Percentiles rank a stretch among this genome's conserved stretches.
These are phyloP conservation scores for Penicillium egyptiacum DNA, from an alignment of 495 filamentous ascomycete genomes.

Conservation along the genomic window DNA sequence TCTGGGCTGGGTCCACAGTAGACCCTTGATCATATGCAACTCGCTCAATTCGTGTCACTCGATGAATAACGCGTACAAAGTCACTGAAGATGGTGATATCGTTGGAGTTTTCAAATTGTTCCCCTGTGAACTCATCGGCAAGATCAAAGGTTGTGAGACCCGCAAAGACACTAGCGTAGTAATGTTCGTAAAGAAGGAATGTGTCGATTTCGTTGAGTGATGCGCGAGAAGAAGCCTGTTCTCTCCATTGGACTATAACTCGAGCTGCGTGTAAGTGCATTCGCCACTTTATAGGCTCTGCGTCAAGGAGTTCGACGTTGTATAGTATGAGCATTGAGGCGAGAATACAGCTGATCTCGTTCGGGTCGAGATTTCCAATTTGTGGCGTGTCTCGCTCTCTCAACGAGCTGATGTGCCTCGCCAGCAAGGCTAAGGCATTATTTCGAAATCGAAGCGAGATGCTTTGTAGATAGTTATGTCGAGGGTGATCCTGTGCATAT, in stretches of 20 bases:
- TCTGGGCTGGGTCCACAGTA: no score
- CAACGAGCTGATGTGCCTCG: no score
- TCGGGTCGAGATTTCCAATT: neutral
- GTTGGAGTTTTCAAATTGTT: slow-evolving; percentile 10
- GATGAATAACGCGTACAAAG: slow-evolving; percentile 25
- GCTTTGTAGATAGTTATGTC: neutral
- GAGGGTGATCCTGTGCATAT: slow-evolving; percentile 8
- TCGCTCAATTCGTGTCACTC: slow-evolving; percentile 23
- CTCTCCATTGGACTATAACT: slow-evolving; percentile 21
- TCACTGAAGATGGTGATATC: slow-evolving; percentile 26
- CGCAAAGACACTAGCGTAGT: slow-evolving; percentile 22
- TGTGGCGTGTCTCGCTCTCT: no score
- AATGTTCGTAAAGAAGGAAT: slow-evolving; percentile 30
- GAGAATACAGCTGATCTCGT: neutral
- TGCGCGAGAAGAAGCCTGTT: slow-evolving; percentile 4
- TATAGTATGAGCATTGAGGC: slow-evolving; percentile 25
- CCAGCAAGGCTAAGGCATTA: slow-evolving; percentile 8
- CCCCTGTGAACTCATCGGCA: slow-evolving; percentile 2
- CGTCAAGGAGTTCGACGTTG: slow-evolving; percentile 24
- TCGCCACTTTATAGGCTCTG: slow-evolving; percentile 20
- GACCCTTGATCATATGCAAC: neutral
- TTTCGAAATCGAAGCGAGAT: slow-evolving; percentile 7
- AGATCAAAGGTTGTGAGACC: slow-evolving; percentile 24
- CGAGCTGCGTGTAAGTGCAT: slow-evolving; percentile 27
- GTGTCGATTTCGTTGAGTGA: slow-evolving; percentile 12